Conservation (phyloP, 2,329 filamentous ascomycete genomes). For the Pseudocercospora vitis region DNA sequence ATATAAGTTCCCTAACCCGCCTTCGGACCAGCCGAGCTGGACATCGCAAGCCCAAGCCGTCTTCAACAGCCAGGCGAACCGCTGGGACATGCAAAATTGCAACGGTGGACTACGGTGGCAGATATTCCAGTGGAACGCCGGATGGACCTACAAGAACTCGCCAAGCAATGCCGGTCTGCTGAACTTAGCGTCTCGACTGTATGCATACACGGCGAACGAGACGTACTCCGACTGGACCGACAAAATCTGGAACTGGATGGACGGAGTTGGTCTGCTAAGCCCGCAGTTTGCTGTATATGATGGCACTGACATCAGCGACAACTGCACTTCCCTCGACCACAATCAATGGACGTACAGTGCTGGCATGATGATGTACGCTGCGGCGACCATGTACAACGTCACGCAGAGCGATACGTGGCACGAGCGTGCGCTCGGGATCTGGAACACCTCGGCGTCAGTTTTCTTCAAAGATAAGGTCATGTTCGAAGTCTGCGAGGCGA, state of each 20-base stretch:
- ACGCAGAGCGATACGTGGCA: constrained; percentile 26
- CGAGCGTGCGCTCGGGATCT: constrained; percentile 27
- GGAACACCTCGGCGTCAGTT: constrained; percentile 35
- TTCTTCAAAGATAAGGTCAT: constrained; percentile 47
- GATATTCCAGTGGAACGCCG: constrained; percentile 49
- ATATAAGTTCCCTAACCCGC: constrained; percentile 47
- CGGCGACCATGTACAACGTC: constrained; percentile 43
- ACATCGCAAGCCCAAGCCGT: constrained; percentile 46
- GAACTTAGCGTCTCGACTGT: constrained; percentile 48
- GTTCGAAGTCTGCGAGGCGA: constrained; percentile 47
- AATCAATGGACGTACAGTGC: constrained; percentile 51
- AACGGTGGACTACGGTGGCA: constrained; percentile 43
- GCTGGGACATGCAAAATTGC: constrained; percentile 43
- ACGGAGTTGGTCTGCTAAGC: constrained; percentile 58
- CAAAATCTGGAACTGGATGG: constrained; percentile 40
- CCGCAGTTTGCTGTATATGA: constrained; percentile 50
- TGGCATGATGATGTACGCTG: constrained; percentile 46
- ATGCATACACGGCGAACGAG: constrained; percentile 43
- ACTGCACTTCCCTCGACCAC: constrained; percentile 48
- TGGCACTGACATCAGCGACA: constrained; percentile 47
- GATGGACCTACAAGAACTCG: constrained; percentile 61
- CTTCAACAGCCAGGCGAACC: constrained; percentile 41
- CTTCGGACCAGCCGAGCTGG: constrained; percentile 44
- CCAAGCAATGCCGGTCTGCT: constrained; percentile 52
- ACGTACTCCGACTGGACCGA: constrained; percentile 67